phyloP scores from a whole-genome alignment of 495 filamentous ascomycete species.

The Elasticomyces elasticus region DNA sequence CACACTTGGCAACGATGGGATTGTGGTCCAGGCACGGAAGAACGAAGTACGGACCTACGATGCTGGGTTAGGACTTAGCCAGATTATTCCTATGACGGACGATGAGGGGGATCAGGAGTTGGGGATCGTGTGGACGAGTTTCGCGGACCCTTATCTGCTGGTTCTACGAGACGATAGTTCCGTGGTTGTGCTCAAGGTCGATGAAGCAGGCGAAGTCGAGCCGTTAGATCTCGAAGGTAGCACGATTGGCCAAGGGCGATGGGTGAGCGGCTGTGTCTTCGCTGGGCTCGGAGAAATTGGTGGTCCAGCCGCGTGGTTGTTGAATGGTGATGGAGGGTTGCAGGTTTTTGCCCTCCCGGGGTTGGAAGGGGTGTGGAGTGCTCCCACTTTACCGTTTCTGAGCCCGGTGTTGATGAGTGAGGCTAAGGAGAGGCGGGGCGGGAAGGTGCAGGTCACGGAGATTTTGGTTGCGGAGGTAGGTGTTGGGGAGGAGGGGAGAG shows the following conservation, averaged over 20 bases:
- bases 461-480: constrained; percentile 76
- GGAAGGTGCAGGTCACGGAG: constrained; percentile 63
- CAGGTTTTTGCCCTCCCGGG: constrained; percentile 59
- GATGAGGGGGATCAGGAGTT: constrained; percentile 70
- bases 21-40: constrained; percentile 74
- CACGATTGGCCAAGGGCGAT: constrained; percentile 48
- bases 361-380: constrained; percentile 51
- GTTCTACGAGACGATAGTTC: constrained; percentile 74
- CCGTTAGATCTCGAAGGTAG: constrained; percentile 54
- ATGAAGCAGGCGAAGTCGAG: constrained; percentile 74
- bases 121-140: constrained; percentile 66
- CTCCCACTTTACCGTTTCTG: constrained; percentile 65
- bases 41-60: constrained; percentile 83
- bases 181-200: constrained; percentile 62
- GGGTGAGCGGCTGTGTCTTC: constrained; percentile 74
- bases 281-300: constrained; percentile 38
- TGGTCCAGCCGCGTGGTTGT: constrained; percentile 59
- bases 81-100: constrained; percentile 83
- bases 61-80: constrained; percentile 68
- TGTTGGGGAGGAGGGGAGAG: constrained; percentile 52
- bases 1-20: constrained; percentile 58
- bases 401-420: constrained; percentile 66
- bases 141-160: constrained; percentile 79
- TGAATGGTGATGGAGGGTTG: constrained; percentile 60
- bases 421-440: constrained; percentile 55